Evolutionary conservation across 2,329 filamentous ascomycete genomes (phyloP).

Genomic region (Fusarium sacchari): DNA sequence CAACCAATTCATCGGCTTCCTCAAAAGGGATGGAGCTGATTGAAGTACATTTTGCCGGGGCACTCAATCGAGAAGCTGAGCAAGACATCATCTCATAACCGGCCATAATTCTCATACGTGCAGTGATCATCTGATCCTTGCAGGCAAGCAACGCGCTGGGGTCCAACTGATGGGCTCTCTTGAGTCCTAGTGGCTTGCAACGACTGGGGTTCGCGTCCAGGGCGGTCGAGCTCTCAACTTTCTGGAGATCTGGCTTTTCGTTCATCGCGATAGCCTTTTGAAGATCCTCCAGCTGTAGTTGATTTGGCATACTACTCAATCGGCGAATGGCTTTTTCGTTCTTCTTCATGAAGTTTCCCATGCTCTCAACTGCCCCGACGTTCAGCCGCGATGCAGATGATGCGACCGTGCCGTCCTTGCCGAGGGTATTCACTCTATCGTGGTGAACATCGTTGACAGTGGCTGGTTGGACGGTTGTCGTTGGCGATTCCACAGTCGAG

Average conservation of each 20-base stretch:
- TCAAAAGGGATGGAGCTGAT: accelerated
- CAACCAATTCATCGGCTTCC: accelerated
- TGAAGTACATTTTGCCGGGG: accelerated
- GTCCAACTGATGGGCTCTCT: not conserved
- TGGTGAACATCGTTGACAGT: slow-evolving; percentile 31
- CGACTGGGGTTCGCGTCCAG: accelerated
- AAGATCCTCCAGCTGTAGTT: slow-evolving; percentile 8
- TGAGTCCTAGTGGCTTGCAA: accelerated
- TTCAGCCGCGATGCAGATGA: slow-evolving; percentile 18
- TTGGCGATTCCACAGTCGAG: not conserved
- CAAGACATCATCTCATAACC: slow-evolving; percentile 4
- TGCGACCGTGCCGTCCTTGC: not conserved
- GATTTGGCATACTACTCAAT: slow-evolving; percentile 20
- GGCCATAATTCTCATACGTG: not conserved
- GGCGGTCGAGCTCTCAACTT: accelerated
- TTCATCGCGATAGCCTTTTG: not conserved
- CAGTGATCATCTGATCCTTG: not conserved
- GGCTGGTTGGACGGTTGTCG: not conserved
- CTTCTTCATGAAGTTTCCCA: slow-evolving; percentile 32
- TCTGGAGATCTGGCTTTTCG: accelerated
- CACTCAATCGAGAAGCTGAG: not conserved
- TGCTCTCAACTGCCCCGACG: slow-evolving; percentile 6
- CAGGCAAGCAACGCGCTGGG: not conserved
- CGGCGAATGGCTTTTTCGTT: slow-evolving; percentile 31
- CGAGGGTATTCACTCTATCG: not conserved